Base-by-base conservation (phyloP, 208 protist genomes). In the Herpetomonas samuelpessoai region DNA sequence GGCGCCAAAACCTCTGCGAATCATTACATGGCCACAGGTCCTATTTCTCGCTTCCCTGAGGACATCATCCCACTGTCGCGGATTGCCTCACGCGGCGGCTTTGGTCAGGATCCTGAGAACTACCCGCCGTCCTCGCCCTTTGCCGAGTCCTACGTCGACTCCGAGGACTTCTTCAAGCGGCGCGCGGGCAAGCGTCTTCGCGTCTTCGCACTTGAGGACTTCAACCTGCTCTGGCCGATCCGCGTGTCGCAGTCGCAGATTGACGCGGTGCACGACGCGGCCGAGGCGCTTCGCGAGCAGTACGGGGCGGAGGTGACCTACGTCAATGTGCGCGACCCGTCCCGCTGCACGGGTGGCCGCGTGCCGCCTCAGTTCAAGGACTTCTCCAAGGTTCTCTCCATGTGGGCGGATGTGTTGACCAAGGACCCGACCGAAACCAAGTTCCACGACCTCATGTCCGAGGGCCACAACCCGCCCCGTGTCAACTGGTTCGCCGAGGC, bases 1-100 rank as follows among this genome's bases (percentile, higher is more conserved):
- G 70, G 81, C 12, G 83, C 84, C 27, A 76, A 76, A 50, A 72
- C 75, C 18, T 81, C 80, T 9, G 79, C 83, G 25, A 81, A 92
- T 69, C 85, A 92, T 71, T 89, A 89, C 73, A 90, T 94, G 82
- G 62, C 79, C 24, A 94, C 85, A 25, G 91, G 91, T 1, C 85
- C 86, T 27, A 87, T 96, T 68, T 79, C 62, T 38, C 79, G 87
- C 66, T 94, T 91, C 69, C 74, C 81, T 3, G 85, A 96, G 58
- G 91, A 96, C 59, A 57, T 96, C 48, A 71, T 81, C 56, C 87
- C 86, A 9, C 74, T 96, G 1, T 86, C 63, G 25, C 48, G 82
- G 38, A 71, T 94, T 27, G 83, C 88, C 24, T 76, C 85, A 1
- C 76, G 72, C 46, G 88, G 88, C n/a, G 88, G 88, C 16, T 95